Base-by-base conservation (phyloP, 176 grass and related monocot genomes). In the Olyra latifolia region DNA sequence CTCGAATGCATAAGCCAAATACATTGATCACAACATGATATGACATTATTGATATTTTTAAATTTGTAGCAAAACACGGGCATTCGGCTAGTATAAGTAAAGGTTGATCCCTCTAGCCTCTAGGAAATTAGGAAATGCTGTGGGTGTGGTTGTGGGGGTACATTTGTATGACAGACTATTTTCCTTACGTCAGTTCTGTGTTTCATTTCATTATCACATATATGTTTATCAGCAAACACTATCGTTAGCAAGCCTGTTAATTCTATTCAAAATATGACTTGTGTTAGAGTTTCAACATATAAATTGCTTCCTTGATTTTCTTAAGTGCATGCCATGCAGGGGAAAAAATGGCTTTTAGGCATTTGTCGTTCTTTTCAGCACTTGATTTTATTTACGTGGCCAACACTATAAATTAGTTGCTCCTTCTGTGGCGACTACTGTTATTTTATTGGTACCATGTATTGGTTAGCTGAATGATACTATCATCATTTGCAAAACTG, bases 261-360 rank as follows among this genome's bases (percentile, higher is more conserved):
- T 27, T 74, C 8, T 56, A 7, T 38, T 23, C 0, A 10, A 40
- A 74, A 38, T 22, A 41, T 54, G 68, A 12, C 23, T 69, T 62
- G 30, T 41, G 46, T 47, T 66, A 24, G 76, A 80, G 56, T 47
- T 15, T 66, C 13, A 68, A 80, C 10, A 62, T 55, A 63, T 47
- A 28, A 46, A 48, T 47, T 53, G 17, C 16, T 69, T 8, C 38
- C 11, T 27, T 45, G 58, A 8, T 59, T 76, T 84, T 59, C 14
- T 8, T 61, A 57, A 70, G 14, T 25, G 5, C 7, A 4, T 9
- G 13, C 20, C 66, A 46, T 35, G 4, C 53, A 35, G 32, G 32
- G 32, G 43, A 17, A 47, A 78, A 65, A 46, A 10, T 66, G 14
- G 20, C 20, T 66, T 53, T 16, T 25, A 29, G 29, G 29, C 6